Evolutionary conservation across 208 protist genomes (phyloP).

Genomic region (Trypanosoma scelopori): DNA sequence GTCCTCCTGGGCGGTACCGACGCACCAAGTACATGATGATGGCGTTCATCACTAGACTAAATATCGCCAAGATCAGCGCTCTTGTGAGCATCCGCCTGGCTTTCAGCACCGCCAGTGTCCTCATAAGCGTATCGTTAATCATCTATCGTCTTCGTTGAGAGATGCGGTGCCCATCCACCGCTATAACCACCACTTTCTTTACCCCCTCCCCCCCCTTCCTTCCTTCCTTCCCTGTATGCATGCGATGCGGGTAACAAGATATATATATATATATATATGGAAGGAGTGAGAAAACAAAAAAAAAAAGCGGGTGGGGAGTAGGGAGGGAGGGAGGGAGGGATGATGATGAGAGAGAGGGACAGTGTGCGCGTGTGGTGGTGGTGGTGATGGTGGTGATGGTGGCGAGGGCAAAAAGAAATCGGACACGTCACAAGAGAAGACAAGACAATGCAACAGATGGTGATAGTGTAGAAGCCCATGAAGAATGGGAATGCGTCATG

Average conservation of each 20-base stretch:
- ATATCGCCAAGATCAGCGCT: constrained; percentile 4
- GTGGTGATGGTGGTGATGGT: too few relatives aligned
- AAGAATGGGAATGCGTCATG: too few relatives aligned
- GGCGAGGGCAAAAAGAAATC: too few relatives aligned
- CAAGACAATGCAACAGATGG: background rate
- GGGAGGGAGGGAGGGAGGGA: too few relatives aligned
- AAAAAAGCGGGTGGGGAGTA: too few relatives aligned
- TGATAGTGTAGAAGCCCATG: background rate
- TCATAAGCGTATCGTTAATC: background rate
- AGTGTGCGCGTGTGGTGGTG: too few relatives aligned
- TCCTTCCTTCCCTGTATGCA: too few relatives aligned
- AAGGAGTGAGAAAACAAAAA: too few relatives aligned
- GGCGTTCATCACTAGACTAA: constrained; percentile 15
- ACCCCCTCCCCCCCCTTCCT: background rate
- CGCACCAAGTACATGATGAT: constrained; percentile 11
- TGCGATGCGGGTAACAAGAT: too few relatives aligned
- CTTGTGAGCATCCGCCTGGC: background rate
- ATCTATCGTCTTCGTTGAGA: background rate
- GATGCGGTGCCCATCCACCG: background rate
- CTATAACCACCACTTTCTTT: background rate
- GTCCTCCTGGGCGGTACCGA: background rate
- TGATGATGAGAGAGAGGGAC: too few relatives aligned
- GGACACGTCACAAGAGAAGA: background rate
- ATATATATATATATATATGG: too few relatives aligned
- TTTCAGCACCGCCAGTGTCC: background rate